phyloP scores from a whole-genome alignment of 345 rosid species.

The Eucalyptus sp. region DNA sequence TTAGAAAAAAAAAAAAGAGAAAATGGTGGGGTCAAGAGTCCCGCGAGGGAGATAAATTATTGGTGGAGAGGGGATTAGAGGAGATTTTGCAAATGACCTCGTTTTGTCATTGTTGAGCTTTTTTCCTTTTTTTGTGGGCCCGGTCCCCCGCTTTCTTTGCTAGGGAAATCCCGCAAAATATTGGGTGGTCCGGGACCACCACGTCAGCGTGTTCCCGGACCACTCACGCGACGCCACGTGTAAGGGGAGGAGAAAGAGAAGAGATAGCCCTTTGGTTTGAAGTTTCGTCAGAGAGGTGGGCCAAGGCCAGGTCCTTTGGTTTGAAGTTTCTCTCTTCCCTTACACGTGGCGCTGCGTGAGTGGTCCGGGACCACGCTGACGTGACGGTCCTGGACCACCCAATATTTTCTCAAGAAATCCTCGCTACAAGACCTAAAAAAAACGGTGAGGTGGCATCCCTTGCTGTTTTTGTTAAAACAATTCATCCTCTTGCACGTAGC shows the following conservation, averaged over 20 bases:
- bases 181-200: no score
- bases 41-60: slow-evolving; percentile 85
- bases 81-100: slow-evolving; percentile 43
- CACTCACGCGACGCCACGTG: no score
- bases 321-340: no score
- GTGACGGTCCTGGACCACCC: no score
- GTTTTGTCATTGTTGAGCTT: background rate
- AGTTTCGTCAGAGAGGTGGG: no score
- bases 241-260: no score
- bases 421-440: background rate
- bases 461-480: background rate
- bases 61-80: slow-evolving; percentile 81
- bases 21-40: slow-evolving; percentile 29
- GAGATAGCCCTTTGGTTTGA: no score
- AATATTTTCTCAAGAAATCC: background rate
- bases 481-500: background rate
- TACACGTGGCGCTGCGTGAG: no score
- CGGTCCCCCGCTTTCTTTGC: background rate
- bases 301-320: no score
- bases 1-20: background rate
- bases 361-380: no score
- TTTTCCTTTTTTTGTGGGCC: slow-evolving; percentile 28
- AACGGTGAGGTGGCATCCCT: background rate
- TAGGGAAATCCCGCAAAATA: background rate
- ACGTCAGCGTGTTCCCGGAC: no score